A percentile compares a stretch with the other conserved stretches of the same genome.
Conservation (phyloP, 108 stramenopile species). For the Poteriospumella lacustris region DNA sequence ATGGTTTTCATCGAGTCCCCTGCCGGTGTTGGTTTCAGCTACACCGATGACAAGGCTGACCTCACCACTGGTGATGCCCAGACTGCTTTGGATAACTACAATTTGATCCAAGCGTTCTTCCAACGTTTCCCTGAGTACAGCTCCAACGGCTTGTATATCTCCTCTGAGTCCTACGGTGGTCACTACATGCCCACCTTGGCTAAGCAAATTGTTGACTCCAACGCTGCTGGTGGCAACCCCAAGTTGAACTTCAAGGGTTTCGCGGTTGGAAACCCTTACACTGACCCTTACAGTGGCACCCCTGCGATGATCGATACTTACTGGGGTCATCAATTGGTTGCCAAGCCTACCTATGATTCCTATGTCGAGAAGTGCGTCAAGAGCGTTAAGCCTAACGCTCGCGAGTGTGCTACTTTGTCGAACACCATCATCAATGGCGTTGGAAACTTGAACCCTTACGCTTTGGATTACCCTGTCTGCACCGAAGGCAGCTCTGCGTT, state of each 20-base stretch:
- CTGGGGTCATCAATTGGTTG: conserved; percentile 59
- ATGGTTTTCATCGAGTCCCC: conserved; percentile 35
- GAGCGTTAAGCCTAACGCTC: background rate
- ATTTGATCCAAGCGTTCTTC: conserved; percentile 42
- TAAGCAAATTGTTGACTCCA: conserved; percentile 24
- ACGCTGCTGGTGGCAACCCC: background rate
- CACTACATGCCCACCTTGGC: conserved; percentile 42
- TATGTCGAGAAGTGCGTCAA: background rate
- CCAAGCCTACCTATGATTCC: conserved; percentile 50
- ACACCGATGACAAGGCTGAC: conserved; percentile 22
- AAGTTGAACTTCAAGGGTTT: conserved; percentile 39
- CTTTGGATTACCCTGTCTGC: conserved; percentile 68
- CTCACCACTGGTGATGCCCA: conserved; percentile 29
- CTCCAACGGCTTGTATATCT: conserved; percentile 25
- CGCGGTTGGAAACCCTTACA: conserved; percentile 55
- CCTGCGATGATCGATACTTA: conserved; percentile 50
- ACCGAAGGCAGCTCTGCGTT: background rate
- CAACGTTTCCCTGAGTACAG: conserved; percentile 38
- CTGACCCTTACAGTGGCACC: conserved; percentile 31
- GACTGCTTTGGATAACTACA: conserved; percentile 44
- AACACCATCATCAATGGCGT: background rate
- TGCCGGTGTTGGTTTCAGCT: conserved; percentile 36
- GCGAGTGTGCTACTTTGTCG: background rate
- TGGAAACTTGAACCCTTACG: conserved; percentile 60
- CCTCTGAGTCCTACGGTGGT: conserved; percentile 40